Base-by-base conservation (phyloP, 1,139 yeast genomes). In the Zygoascus meyerae region DNA sequence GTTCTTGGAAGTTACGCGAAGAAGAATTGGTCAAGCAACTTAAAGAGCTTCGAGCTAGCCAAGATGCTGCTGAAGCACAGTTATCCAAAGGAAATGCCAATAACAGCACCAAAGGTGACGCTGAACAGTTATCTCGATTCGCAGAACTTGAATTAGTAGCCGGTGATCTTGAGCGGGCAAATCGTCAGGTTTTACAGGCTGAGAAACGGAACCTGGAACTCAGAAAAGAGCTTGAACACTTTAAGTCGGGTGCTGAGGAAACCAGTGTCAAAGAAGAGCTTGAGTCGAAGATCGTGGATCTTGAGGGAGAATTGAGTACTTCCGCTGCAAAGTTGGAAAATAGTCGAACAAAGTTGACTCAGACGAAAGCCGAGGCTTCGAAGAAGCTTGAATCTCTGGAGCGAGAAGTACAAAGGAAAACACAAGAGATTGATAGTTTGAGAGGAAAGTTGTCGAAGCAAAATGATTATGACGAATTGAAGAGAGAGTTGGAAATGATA, bases 381-480 rank as follows among this genome's bases (percentile, higher is more conserved):
- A 65, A 70, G 34, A 61, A 67, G 54, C 65, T 40, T 5, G 76
- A 74, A 11, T 50, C 64, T 5, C 58, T 68, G 32, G 68, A 67
- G 38, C 66, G 78, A 42, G 87, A 85, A 52, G 59, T 74, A 3
- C 60, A 62, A 1, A 73, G 74, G 39, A 67, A 79, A 55, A 68
- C 67, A 12, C 64, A 66, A 12, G 94, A 85, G 58, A 65, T 79
- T 29, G 71, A 68, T 10, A 62, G 67, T 28, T 68, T 84, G 53
- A 76, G 77, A 56, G 63, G 67, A 8, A 74, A 81, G 52, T 69
- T 89, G 57, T 94, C 86, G 53, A 70, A 75, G 11, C 77, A 86
- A 64, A 89, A 85, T 58, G 90, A 83, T 61, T 89, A 90, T 63
- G 89, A 84, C 47, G 87, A 85, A 54, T 65, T 89, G 44, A 87